A percentile compares a stretch with the other conserved stretches of the same genome.
These are phyloP conservation scores for Chalaropsis ovoidea DNA, from an alignment of 2,329 filamentous ascomycete genomes.

Conservation along the genomic window DNA sequence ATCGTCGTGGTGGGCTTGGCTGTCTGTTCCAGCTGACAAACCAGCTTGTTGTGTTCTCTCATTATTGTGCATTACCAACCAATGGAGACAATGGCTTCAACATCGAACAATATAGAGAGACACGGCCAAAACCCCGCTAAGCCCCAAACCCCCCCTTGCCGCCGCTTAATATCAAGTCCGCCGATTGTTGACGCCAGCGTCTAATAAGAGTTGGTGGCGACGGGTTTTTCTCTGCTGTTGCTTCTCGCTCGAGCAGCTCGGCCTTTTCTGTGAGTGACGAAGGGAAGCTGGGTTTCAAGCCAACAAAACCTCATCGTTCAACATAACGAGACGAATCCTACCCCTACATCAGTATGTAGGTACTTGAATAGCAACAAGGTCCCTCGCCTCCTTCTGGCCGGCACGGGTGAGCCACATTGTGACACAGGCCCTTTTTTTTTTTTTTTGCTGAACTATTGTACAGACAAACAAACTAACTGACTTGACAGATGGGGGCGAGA, in stretches of 20 bases:
- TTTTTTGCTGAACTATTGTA: too few species aligned
- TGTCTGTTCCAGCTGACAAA: not conserved
- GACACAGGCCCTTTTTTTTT: too few species aligned
- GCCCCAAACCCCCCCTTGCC: not conserved
- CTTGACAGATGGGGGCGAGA: too few species aligned
- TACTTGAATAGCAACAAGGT: too few species aligned
- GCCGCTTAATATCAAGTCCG: not conserved
- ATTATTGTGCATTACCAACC: not conserved
- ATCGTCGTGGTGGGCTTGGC: not conserved
- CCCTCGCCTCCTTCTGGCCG: too few species aligned
- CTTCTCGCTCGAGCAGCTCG: not conserved
- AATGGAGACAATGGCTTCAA: too few species aligned
- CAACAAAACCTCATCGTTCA: too few species aligned
- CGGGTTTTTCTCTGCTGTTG: not conserved
- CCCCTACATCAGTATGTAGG: too few species aligned
- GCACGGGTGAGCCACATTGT: too few species aligned
- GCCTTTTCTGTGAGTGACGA: not conserved
- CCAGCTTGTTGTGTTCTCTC: not conserved
- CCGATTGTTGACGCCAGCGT: not conserved
- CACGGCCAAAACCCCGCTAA: not conserved
- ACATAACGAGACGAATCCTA: too few species aligned
- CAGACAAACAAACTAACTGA: too few species aligned
- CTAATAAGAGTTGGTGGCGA: not conserved
- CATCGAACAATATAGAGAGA: not conserved
- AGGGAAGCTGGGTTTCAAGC: not conserved